phyloP scores from a whole-genome alignment of 306 rosid species.

The Coriaria nepalensis region DNA sequence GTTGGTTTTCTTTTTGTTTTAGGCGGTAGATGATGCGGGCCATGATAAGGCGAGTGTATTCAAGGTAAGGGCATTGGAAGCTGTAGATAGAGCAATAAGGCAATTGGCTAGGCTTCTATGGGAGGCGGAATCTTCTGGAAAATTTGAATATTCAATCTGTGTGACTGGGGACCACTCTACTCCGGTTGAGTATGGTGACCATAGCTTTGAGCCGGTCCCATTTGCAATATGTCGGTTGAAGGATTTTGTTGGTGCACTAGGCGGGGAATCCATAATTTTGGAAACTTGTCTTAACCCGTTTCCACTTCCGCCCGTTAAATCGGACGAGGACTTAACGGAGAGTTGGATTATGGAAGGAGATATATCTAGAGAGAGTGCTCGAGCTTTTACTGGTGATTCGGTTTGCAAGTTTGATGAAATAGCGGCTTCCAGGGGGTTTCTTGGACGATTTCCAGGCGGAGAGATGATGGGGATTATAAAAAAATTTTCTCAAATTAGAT shows the following conservation, averaged over 20 bases:
- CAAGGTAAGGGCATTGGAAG: conserved; percentile 76
- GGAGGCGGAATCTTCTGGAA: conserved; percentile 63
- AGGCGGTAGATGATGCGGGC: conserved; percentile 98
- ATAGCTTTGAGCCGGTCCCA: conserved; percentile 92
- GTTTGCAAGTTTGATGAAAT: conserved; percentile 59
- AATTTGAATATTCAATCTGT: conserved; percentile 52
- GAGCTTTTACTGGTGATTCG: conserved; percentile 51
- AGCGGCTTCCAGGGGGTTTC: conserved; percentile 73
- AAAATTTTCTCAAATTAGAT: conserved; percentile 37
- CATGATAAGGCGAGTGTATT: conserved; percentile 78
- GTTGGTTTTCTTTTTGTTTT: conserved; percentile 18
- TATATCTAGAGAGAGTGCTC: conserved; percentile 12
- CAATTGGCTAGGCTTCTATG: conserved; percentile 82
- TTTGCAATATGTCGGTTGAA: conserved; percentile 59
- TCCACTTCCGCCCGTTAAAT: conserved; percentile 56
- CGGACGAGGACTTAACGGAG: conserved; percentile 32
- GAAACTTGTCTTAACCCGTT: conserved; percentile 49
- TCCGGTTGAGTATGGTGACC: conserved; percentile 98
- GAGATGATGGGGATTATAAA: conserved; percentile 93
- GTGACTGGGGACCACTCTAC: conserved; percentile 93
- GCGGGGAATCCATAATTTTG: conserved; percentile 40
- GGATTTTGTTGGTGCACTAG: conserved; percentile 52
- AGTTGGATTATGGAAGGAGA: conserved; percentile 25
- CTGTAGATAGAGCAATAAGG: conserved; percentile 73
- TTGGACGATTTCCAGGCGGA: conserved; percentile 87